Evolutionary conservation across 75 land plant species (phyloP).

Genomic region (Ceratopteris richardii): DNA sequence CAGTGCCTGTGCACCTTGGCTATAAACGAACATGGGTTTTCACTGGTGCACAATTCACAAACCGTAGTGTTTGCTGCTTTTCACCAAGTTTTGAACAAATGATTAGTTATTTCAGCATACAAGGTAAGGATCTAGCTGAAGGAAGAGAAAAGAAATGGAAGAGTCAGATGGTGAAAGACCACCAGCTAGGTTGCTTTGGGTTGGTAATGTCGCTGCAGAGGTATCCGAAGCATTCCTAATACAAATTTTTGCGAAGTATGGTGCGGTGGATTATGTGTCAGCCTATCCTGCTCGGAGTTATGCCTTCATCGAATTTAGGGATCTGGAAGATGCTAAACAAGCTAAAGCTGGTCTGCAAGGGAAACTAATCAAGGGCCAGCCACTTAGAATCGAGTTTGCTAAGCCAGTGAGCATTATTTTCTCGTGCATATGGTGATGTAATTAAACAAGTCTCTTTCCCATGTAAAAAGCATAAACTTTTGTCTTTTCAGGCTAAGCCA

Average conservation of each 20-base stretch:
- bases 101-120: neutral
- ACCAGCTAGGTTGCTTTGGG: slow-evolving; percentile 66
- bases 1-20: neutral
- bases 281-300: slow-evolving; percentile 49
- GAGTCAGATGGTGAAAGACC: slow-evolving; percentile 11
- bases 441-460: neutral
- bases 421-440: neutral
- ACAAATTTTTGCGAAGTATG: slow-evolving; percentile 43
- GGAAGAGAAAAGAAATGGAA: neutral
- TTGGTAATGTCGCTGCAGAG: slow-evolving; percentile 59
- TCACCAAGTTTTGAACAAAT: neutral
- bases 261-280: slow-evolving; percentile 49
- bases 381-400: slow-evolving; percentile 71
- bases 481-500: slow-evolving; percentile 61
- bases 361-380: slow-evolving; percentile 23
- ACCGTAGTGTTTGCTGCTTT: neutral
- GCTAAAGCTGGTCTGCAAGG: slow-evolving; percentile 74
- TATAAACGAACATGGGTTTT: neutral
- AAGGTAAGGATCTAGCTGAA: neutral
- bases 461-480: slow-evolving; percentile 6
- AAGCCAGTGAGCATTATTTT: slow-evolving; percentile 51
- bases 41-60: too few species aligned
- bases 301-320: slow-evolving; percentile 69
- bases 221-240: slow-evolving; percentile 44
- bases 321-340: slow-evolving; percentile 50